phyloP scores from a whole-genome alignment of 2,329 filamentous ascomycete genomes.

The Nannizziopsis barbatae region DNA sequence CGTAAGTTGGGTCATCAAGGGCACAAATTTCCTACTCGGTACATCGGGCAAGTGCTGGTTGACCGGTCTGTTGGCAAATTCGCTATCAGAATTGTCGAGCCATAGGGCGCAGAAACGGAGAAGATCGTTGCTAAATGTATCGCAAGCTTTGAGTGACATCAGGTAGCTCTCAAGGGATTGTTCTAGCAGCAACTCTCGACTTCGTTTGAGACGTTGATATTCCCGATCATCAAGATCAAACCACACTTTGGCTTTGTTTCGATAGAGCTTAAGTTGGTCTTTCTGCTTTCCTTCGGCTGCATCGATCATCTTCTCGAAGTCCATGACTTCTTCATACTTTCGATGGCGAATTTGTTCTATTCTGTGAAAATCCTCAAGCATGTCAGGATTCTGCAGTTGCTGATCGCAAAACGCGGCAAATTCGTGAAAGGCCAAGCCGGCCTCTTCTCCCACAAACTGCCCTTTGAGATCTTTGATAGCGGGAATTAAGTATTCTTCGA shows the following conservation, averaged over 20 bases:
- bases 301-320: constrained; percentile 53
- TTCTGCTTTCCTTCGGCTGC: constrained; percentile 42
- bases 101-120: constrained; percentile 88
- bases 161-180: constrained; percentile 90
- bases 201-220: constrained; percentile 64
- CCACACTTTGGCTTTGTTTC: constrained; percentile 71
- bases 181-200: constrained; percentile 69
- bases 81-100: constrained; percentile 73
- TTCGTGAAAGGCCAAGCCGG: constrained; percentile 82
- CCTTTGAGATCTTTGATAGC: constrained; percentile 72
- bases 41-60: constrained; percentile 58
- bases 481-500: constrained; percentile 71
- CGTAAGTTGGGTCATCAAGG: constrained; percentile 89
- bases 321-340: constrained; percentile 68
- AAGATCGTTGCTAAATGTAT: constrained; percentile 79
- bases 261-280: constrained; percentile 48
- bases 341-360: constrained; percentile 67
- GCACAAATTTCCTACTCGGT: constrained; percentile 81
- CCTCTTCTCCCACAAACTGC: constrained; percentile 55
- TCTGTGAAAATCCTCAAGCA: constrained; percentile 70
- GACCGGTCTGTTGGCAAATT: constrained; percentile 67
- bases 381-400: constrained; percentile 77
- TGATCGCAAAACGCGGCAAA: constrained; percentile 93
- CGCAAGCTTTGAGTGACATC: constrained; percentile 68
- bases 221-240: constrained; percentile 83